phyloP scores from a whole-genome alignment of 208 protist genomes.

The Leishmania lainsoni region DNA sequence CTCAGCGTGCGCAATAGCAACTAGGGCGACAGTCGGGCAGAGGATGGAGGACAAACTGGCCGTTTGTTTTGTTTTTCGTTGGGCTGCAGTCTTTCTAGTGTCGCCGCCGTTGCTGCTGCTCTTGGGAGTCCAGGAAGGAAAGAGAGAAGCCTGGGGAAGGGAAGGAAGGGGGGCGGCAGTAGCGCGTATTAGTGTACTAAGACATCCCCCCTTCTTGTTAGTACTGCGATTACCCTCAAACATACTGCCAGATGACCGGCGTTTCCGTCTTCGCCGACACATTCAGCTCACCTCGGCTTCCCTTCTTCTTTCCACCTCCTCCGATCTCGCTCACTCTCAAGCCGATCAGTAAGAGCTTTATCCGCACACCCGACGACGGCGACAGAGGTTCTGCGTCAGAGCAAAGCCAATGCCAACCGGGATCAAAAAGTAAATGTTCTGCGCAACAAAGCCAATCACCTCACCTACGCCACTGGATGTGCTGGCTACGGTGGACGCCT shows the following conservation, averaged over 20 bases:
- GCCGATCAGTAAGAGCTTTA: neutral
- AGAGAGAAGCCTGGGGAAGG: neutral
- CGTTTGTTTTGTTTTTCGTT: neutral
- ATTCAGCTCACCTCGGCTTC: neutral
- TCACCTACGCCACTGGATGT: neutral
- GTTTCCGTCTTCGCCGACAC: neutral
- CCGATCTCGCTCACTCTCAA: neutral
- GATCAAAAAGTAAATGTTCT: conserved; percentile 23
- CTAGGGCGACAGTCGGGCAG: neutral
- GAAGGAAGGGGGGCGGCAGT: neutral
- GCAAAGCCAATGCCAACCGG: conserved; percentile 5
- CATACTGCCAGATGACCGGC: neutral
- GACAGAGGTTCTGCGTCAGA: conserved; percentile 15
- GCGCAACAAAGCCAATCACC: conserved; percentile 2
- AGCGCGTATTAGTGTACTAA: neutral
- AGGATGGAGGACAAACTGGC: neutral
- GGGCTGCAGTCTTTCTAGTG: neutral
- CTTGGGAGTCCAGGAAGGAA: neutral
- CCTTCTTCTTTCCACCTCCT: neutral
- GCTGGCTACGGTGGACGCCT: neutral
- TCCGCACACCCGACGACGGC: conserved; percentile 5
- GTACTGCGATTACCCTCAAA: neutral
- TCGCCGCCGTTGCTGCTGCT: neutral
- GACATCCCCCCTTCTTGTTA: neutral
- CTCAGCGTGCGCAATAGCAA: neutral